phyloP scores from a whole-genome alignment of 2,329 filamentous ascomycete species.

The Madurella mycetomatis region DNA sequence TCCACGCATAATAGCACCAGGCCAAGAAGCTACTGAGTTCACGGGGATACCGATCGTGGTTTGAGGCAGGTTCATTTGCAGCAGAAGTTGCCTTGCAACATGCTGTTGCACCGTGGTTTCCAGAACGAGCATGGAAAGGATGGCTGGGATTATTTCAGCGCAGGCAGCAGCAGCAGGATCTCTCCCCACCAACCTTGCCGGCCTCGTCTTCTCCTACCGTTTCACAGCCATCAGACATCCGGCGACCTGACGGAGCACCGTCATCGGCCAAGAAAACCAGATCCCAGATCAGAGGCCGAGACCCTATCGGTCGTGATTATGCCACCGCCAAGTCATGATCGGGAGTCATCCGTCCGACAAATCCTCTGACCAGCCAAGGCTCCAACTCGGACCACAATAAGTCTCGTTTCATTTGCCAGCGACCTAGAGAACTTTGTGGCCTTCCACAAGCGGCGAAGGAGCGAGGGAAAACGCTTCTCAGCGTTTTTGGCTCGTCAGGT shows the following conservation, averaged over 20 bases:
- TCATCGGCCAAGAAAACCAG: neutral
- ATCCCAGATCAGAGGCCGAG: neutral
- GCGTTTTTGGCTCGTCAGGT: neutral
- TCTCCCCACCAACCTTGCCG: neutral
- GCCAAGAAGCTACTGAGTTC: neutral
- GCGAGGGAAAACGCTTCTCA: too few species aligned
- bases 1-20: neutral
- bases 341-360: too few species aligned
- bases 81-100: neutral
- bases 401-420: too few species aligned
- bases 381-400: too few species aligned
- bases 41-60: neutral
- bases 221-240: neutral
- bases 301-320: neutral
- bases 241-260: neutral
- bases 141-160: neutral
- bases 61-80: too few species aligned
- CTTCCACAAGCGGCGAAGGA: too few species aligned
- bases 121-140: neutral
- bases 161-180: constrained; percentile 8
- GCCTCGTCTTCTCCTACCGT: neutral
- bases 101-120: neutral
- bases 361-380: too few species aligned
- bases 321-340: too few species aligned
- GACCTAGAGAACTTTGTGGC: too few species aligned